Conservation (phyloP, 257 asterid species). For the Jacaranda mimosifolia region DNA sequence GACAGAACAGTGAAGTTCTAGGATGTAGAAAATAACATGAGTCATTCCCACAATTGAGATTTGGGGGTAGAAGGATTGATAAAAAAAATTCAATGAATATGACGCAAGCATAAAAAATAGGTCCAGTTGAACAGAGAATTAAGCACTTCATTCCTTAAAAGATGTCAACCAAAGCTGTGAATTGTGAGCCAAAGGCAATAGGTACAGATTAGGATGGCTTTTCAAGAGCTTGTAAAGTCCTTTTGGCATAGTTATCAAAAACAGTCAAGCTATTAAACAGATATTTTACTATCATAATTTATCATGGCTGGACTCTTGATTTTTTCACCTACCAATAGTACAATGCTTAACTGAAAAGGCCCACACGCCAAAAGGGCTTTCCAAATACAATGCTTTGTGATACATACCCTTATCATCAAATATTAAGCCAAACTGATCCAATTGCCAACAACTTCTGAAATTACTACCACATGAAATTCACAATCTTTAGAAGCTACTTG, state of each 20-base stretch:
- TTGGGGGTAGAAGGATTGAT: too few relatives aligned
- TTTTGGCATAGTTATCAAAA: constrained; percentile 12
- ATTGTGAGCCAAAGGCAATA: neutral
- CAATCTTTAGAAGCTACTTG: constrained; percentile 22
- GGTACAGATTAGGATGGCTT: neutral
- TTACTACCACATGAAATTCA: neutral
- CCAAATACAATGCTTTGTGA: constrained; percentile 3
- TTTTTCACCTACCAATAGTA: neutral
- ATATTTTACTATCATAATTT: neutral
- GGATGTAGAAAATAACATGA: too few relatives aligned
- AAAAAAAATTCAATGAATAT: too few relatives aligned
- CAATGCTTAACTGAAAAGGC: neutral
- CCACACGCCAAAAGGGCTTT: constrained; percentile 13
- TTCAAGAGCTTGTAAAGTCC: neutral
- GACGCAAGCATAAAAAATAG: neutral
- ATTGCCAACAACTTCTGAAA: constrained; percentile 2
- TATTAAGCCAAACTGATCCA: neutral
- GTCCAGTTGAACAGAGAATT: neutral
- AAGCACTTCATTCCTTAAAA: neutral
- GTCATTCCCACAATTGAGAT: too few relatives aligned
- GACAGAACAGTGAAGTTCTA: too few relatives aligned
- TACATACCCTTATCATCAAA: neutral
- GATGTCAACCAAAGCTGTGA: neutral
- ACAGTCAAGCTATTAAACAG: too few relatives aligned
- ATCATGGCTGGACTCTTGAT: neutral